Conservation (phyloP, 495 filamentous ascomycete genomes). For the Hypoxylon lenormandii region DNA sequence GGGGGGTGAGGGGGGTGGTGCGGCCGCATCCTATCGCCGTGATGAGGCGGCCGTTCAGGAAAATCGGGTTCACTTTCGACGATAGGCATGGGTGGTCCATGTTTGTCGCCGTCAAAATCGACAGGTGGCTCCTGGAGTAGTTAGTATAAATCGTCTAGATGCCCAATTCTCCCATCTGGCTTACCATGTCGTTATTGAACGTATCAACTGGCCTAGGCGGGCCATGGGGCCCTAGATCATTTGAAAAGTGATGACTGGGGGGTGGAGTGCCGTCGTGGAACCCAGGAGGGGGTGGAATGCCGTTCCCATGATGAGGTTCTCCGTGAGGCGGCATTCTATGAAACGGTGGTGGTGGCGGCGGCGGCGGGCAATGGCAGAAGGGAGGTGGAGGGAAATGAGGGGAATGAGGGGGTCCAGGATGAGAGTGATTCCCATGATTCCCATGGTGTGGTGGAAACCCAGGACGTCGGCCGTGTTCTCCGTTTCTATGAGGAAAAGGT, state of each 20-base stretch:
- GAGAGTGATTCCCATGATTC: constrained; percentile 39
- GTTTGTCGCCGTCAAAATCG: constrained; percentile 11
- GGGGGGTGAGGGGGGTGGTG: constrained; percentile 13
- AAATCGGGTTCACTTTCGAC: constrained; percentile 8
- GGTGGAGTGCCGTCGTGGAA: not conserved
- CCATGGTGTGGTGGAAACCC: constrained; percentile 22
- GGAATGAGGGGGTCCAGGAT: no score
- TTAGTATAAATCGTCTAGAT: constrained; percentile 4
- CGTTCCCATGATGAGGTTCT: constrained; percentile 9
- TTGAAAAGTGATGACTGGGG: not conserved
- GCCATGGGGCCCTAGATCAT: no score
- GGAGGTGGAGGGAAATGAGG: constrained; percentile 41
- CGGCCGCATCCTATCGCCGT: constrained; percentile 10
- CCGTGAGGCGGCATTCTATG: constrained; percentile 27
- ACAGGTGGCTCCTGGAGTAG: constrained; percentile 21
- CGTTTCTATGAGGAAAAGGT: constrained; percentile 21
- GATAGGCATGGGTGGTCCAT: constrained; percentile 13
- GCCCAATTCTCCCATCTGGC: not conserved
- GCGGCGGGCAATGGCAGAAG: constrained; percentile 17
- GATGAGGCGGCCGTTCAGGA: not conserved
- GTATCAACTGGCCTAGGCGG: not conserved
- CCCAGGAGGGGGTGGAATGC: constrained; percentile 8
- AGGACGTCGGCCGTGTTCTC: constrained; percentile 26
- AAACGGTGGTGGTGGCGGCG: constrained; percentile 39
- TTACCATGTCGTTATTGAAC: constrained; percentile 24